These are phyloP conservation scores for Leavenworthia alabamica DNA, from an alignment of 345 rosid species.

Conservation along the genomic window DNA sequence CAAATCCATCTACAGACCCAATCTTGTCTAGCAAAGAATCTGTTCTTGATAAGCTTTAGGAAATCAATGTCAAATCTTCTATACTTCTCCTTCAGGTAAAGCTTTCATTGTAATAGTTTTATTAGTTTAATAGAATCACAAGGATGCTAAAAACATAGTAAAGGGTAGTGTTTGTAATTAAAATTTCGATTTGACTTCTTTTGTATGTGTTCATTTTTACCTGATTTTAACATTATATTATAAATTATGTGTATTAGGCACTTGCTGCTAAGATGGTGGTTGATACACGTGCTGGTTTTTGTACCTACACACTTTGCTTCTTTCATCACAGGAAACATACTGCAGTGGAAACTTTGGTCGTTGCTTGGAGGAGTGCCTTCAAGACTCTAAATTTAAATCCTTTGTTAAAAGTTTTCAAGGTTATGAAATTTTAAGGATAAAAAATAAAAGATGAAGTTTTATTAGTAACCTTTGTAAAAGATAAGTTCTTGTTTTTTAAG, in stretches of 20 bases:
- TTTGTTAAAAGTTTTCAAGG: too few relatives aligned
- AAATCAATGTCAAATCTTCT: constrained; percentile 72
- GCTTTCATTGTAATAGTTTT: neutral
- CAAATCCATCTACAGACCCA: constrained; percentile 60
- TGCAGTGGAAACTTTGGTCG: constrained; percentile 54
- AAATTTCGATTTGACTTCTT: neutral
- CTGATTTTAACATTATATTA: neutral
- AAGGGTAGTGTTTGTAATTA: too few relatives aligned
- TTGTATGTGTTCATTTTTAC: neutral
- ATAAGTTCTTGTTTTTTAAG: too few relatives aligned
- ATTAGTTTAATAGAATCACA: neutral
- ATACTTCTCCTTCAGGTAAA: constrained; percentile 62
- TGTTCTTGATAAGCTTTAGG: constrained; percentile 82
- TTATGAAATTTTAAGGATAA: too few relatives aligned
- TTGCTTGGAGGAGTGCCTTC: constrained; percentile 80
- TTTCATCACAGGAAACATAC: constrained; percentile 45
- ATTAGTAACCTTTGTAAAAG: too few relatives aligned
- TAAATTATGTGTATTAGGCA: constrained; percentile 44
- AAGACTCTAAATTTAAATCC: too few relatives aligned
- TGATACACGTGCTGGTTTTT: constrained; percentile 64
- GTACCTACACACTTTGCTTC: constrained; percentile 78
- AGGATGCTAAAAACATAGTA: neutral
- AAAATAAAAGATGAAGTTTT: too few relatives aligned
- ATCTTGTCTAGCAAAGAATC: constrained; percentile 58
- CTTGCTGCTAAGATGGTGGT: constrained; percentile 87